Percentiles rank a stretch among this genome's conserved stretches.
These are phyloP conservation scores for Syncephalastrum monosporum DNA, from an alignment of 371 early-diverging fungal genomes.

Conservation along the genomic window DNA sequence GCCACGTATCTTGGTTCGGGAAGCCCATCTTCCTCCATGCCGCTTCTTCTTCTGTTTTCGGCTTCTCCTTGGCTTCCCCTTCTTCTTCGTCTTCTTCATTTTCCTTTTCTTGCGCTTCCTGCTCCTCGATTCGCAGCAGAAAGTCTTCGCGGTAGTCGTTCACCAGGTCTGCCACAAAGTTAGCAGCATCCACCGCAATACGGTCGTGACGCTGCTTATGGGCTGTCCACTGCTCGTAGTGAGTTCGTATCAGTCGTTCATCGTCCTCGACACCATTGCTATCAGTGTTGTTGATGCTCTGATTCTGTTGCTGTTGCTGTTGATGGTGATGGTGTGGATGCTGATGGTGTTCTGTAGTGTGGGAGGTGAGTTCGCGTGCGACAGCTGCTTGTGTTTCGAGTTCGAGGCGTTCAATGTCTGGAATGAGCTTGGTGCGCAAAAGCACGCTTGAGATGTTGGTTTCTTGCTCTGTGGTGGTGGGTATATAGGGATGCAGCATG, in stretches of 20 bases:
- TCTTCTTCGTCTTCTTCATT: constrained; percentile 17
- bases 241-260: constrained; percentile 30
- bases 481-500: constrained; percentile 60
- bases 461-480: constrained; percentile 57
- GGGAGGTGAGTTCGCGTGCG: constrained; percentile 28
- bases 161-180: constrained; percentile 30
- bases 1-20: constrained; percentile 40
- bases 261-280: constrained; percentile 21
- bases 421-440: constrained; percentile 64
- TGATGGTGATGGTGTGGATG: neutral
- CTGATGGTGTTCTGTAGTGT: constrained; percentile 1
- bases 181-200: constrained; percentile 32
- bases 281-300: neutral
- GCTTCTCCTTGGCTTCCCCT: constrained; percentile 7
- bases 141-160: constrained; percentile 36
- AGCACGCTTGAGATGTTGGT: constrained; percentile 59
- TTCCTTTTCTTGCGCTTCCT: constrained; percentile 26
- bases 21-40: constrained; percentile 51
- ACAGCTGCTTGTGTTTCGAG: constrained; percentile 52
- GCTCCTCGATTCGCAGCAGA: constrained; percentile 29
- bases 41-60: constrained; percentile 16
- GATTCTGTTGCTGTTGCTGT: neutral
- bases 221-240: constrained; percentile 34
- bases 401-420: constrained; percentile 62
- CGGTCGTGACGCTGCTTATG: constrained; percentile 41